Evolutionary conservation across 768 basidiomycete species (phyloP), one percentile per base, ranked within the genome.

Genomic region (Glaciozyma martinii): DNA sequence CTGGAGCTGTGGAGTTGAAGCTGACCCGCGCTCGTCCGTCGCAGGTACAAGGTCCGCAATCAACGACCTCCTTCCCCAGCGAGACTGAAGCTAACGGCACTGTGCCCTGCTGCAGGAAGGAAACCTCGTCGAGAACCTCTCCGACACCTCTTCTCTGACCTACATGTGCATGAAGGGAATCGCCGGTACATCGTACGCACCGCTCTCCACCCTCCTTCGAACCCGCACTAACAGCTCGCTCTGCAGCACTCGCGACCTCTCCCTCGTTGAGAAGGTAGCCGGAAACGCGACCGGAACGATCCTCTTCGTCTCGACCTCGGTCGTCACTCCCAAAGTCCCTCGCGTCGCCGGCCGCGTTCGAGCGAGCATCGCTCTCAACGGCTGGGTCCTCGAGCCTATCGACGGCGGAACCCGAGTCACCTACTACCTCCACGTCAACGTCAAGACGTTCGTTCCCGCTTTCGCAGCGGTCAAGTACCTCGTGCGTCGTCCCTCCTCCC

Each of bases 261-360:
- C 71, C 1, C 67, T 71, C 43, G 66, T 71, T 19, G 71, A 71
- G 50, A 58, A 66, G 29, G 71, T 71, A 2, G 46, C 61, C 5
- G 67, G 62, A 3, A 57, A 59, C 23, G 55, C 60, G 3, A 66
- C 65, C 23, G 71, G 71, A 19, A 64, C 65, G 19, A 67, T 71
- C 60, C 68, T 58, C 47, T 71, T 71, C 59, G 67, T 61, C 16
- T 66, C 71, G 29, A 71, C 71, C 15, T 71, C 71, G 37, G 62
- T 71, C 60, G 65, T 64, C 25, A 61, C 67, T 1, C 65, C 71
- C 42, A 63, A 61, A n/a, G 63, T 71, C 47, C 71, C 71, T 16
- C 62, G 63, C 13, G 71, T 71, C 33, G 60, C 66, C 1, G 71
- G 71, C 3, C 55, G 71, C 1, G 65, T 68, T 3, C 67, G 71